phyloP scores from a whole-genome alignment of 257 asterid genomes.

The Lantana camara region DNA sequence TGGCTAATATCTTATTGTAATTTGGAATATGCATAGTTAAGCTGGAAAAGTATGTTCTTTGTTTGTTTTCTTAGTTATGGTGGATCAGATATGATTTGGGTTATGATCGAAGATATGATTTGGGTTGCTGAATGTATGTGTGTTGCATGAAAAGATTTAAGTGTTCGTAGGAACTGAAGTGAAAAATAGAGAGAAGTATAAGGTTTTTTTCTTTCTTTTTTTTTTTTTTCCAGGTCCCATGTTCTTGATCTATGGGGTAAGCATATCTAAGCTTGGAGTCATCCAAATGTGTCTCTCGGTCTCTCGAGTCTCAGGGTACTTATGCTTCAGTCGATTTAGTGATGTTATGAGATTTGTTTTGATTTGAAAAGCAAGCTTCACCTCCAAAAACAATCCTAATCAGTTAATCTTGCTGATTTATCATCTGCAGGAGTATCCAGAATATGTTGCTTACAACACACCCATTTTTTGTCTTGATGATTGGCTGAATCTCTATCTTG shows the following conservation, averaged over 20 bases:
- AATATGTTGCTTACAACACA: conserved; percentile 73
- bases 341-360: not conserved
- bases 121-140: not conserved
- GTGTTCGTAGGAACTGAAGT: conserved; percentile 15
- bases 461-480: conserved; percentile 80
- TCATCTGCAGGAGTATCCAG: conserved; percentile 82
- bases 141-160: conserved; percentile 10
- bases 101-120: too few species aligned
- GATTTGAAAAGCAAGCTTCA: conserved; percentile 5
- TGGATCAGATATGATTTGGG: conserved; percentile 7
- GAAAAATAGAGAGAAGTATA: conserved; percentile 26
- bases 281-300: conserved; percentile 17
- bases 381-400: conserved; percentile 4
- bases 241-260: conserved; percentile 30
- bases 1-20: conserved; percentile 2
- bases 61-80: conserved; percentile 7
- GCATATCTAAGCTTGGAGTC: conserved; percentile 21
- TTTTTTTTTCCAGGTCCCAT: conserved; percentile 35
- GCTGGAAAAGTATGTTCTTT: conserved; percentile 6
- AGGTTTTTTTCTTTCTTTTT: conserved; percentile 17
- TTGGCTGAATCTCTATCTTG: conserved; percentile 96
- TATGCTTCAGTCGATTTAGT: conserved; percentile 14
- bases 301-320: conserved; percentile 24
- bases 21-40: not conserved
- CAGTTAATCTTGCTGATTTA: conserved; percentile 19